Conservation (phyloP, 2,329 filamentous ascomycete species). For the Neobulgaria alba region DNA sequence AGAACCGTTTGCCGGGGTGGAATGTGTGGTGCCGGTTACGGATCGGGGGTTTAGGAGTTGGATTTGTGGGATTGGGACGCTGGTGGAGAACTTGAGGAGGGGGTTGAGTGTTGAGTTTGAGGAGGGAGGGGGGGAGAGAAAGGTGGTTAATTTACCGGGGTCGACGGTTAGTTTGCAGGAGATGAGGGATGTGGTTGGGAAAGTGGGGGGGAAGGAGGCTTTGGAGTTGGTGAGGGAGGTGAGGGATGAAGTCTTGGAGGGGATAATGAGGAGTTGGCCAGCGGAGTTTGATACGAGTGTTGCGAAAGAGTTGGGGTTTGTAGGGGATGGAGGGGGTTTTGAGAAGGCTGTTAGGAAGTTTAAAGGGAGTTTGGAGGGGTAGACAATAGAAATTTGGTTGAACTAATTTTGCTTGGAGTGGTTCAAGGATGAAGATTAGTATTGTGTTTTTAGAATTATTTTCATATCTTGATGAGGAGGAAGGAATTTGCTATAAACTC, state of each 20-base stretch:
- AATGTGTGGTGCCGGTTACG: slow-evolving; percentile 43
- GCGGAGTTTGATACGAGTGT: slow-evolving; percentile 45
- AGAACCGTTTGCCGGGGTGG: slow-evolving; percentile 46
- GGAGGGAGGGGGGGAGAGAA: slow-evolving; percentile 37
- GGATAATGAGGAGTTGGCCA: slow-evolving; percentile 52
- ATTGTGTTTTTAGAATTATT: no score
- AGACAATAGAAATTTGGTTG: no score
- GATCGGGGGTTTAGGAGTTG: slow-evolving; percentile 43
- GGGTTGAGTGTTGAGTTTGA: slow-evolving; percentile 33
- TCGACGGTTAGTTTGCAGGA: slow-evolving; percentile 49
- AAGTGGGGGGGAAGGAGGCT: slow-evolving; percentile 46
- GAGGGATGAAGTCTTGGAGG: slow-evolving; percentile 43
- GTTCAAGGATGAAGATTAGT: no score
- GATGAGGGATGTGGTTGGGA: slow-evolving; percentile 49
- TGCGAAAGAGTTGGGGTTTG: slow-evolving; percentile 42
- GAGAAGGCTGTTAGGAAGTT: slow-evolving; percentile 50
- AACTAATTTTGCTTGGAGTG: no score
- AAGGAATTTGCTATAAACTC: no score
- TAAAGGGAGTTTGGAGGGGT: slow-evolving; percentile 19
- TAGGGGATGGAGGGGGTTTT: slow-evolving; percentile 41
- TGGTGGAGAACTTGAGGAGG: slow-evolving; percentile 46
- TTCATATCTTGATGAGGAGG: no score
- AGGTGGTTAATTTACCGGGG: slow-evolving; percentile 51
- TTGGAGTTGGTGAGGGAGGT: slow-evolving; percentile 45
- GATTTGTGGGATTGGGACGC: slow-evolving; percentile 43